A percentile compares a stretch with the other conserved stretches of the same genome.
phyloP scores from a whole-genome alignment of 2,329 filamentous ascomycete genomes.

The Rhinocladiella similis region DNA sequence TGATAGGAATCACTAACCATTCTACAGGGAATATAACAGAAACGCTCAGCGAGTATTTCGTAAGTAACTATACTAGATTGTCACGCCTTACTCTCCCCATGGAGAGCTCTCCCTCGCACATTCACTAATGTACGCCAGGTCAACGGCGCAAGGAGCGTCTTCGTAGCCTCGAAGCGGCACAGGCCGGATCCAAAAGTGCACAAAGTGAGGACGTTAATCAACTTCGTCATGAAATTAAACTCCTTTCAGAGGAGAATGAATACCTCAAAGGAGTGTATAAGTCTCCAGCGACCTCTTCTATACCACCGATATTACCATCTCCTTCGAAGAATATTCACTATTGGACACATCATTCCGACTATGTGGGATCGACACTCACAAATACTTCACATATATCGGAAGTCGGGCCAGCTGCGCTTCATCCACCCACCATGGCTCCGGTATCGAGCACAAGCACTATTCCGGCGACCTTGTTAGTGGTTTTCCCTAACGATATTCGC shows the following conservation, averaged over 20 bases:
- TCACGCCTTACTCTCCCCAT: not conserved
- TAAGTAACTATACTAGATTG: constrained; percentile 31
- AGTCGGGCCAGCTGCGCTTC: constrained; percentile 8
- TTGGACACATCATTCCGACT: constrained; percentile 16
- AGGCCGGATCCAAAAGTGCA: constrained; percentile 40
- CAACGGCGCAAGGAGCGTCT: constrained; percentile 47
- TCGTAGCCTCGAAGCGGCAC: constrained; percentile 44
- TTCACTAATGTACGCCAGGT: constrained; percentile 32
- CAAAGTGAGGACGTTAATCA: constrained; percentile 44
- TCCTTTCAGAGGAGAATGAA: constrained; percentile 44
- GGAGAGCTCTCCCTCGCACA: not conserved
- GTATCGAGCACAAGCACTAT: constrained; percentile 19
- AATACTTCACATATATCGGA: constrained; percentile 11
- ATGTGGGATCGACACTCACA: constrained; percentile 14
- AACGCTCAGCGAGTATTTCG: constrained; percentile 48
- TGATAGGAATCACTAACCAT: constrained; percentile 10
- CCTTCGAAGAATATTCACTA: constrained; percentile 26
- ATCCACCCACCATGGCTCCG: constrained; percentile 17
- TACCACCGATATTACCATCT: constrained; percentile 27
- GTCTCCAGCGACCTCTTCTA: constrained; percentile 33
- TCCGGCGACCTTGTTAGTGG: constrained; percentile 25
- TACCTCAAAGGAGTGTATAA: constrained; percentile 38
- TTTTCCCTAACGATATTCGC: constrained; percentile 38
- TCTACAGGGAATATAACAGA: constrained; percentile 38
- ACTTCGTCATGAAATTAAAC: constrained; percentile 41